These are phyloP conservation scores for Suhomyces bribrorum DNA, from an alignment of 1,139 yeast species.

Conservation along the genomic window DNA sequence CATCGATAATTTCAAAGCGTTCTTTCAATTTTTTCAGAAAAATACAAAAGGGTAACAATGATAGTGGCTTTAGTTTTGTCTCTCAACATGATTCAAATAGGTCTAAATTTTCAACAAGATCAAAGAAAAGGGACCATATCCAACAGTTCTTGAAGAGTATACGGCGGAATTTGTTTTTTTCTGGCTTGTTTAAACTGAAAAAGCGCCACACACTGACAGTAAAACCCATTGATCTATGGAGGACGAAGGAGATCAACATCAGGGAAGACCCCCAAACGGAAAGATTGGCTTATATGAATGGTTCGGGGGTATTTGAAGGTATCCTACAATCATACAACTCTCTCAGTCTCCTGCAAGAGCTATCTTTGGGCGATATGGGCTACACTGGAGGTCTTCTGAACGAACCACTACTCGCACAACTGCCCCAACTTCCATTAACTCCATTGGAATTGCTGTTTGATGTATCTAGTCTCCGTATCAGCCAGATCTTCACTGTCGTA, in stretches of 20 bases:
- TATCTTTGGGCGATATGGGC: not conserved
- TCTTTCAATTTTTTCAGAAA: constrained; percentile 1
- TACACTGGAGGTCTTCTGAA: not conserved
- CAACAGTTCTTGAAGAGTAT: not conserved
- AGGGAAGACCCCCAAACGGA: not conserved
- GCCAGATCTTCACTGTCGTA: too few species aligned
- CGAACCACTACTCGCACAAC: not conserved
- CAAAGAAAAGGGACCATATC: constrained; percentile 1
- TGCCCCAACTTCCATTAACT: too few species aligned
- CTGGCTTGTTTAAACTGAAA: not conserved
- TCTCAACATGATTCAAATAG: not conserved
- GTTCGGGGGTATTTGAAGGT: not conserved
- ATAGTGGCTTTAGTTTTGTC: too few species aligned
- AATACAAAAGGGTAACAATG: too few species aligned
- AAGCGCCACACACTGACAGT: not conserved
- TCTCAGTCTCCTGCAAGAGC: not conserved
- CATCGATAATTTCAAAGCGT: not conserved
- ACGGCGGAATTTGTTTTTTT: not conserved
- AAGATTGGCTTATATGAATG: too few species aligned
- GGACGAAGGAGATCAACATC: not conserved
- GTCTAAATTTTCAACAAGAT: not conserved
- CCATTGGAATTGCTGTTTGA: too few species aligned
- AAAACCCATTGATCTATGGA: not conserved
- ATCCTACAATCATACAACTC: not conserved
- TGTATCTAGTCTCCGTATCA: too few species aligned